phyloP scores from a whole-genome alignment of 345 rosid genomes.

The Pistacia vera region DNA sequence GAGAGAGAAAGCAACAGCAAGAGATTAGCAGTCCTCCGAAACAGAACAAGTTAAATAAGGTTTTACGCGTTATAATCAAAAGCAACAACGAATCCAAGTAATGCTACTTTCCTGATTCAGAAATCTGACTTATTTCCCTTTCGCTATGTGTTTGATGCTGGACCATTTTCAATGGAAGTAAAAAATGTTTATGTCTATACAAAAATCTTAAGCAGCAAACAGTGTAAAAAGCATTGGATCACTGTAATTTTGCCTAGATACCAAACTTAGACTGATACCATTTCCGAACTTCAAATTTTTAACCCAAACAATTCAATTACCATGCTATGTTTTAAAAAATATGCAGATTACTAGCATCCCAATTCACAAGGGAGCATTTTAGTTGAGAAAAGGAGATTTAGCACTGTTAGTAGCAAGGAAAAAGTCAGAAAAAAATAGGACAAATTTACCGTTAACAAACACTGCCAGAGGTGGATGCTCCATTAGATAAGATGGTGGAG shows the following conservation, averaged over 20 bases:
- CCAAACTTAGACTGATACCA: not conserved
- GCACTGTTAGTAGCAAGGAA: not conserved
- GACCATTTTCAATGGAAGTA: no score
- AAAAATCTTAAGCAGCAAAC: no score
- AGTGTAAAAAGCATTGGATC: not conserved
- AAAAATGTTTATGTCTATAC: no score
- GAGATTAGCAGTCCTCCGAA: not conserved
- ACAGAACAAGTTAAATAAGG: not conserved
- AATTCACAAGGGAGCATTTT: not conserved
- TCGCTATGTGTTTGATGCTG: no score
- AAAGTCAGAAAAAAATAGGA: constrained; percentile 5
- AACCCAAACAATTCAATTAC: not conserved
- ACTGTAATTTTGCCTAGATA: not conserved
- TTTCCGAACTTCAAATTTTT: not conserved
- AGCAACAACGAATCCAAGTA: not conserved
- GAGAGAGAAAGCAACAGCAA: not conserved
- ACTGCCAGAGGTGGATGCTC: constrained; percentile 99
- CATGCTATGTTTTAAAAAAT: not conserved
- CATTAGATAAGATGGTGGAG: constrained; percentile 93
- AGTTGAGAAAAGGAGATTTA: not conserved
- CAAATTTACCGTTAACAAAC: constrained; percentile 73
- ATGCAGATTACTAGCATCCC: not conserved
- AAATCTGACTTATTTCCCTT: not conserved
- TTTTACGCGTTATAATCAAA: no score
- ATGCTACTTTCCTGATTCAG: not conserved